Base-by-base conservation (phyloP, 2,329 filamentous ascomycete genomes). In the Pseudogymnoascus sp. region DNA sequence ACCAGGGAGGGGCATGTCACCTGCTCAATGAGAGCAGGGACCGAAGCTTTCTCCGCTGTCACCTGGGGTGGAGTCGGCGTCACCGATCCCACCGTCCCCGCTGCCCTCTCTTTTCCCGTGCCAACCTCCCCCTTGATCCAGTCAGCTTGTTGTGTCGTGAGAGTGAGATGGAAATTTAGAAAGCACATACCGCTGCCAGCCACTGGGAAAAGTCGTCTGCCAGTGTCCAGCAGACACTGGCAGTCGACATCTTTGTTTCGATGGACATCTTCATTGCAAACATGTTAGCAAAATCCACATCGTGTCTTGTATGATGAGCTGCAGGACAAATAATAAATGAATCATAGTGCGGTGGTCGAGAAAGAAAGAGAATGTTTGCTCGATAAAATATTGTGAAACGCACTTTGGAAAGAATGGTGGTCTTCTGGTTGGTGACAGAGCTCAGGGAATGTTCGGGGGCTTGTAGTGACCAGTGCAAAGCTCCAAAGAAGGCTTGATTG, bases 71-170 rank as follows among this genome's bases (percentile, higher is more conserved):
- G 12, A 16, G 37, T 30, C 36, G 60, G 60, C 61, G 61, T 58
- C 60, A 41, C 62, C 63, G 62, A 67, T 77, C 28, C 43, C 25
- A 74, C 59, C 74, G 72, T 11, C 76, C 73, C 1, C 74, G 74
- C 63, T 73, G 72, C 0, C 64, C 63, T 37, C 58, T 64, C 58
- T 65, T 61, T 12, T 66, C 63, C 33, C 28, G 47, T 54, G 18
- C 18, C 28, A 18, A 33, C 47, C 28, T 33, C 28, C 16, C 28
- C 28, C 47, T 54, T 7, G 11, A 20, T 33, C 4, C 1, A 33
- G 47, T 54, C 47, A 54, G 47, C 33, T 33, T 20, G 11, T 20
- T 54, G 5, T 4, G 7, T 4, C 6, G 16, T 33, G 14, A 54
- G 6, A 20, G 28, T 54, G 28, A 54, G 28, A 14, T 54, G 28